Evolutionary conservation across 1,139 yeast species (phyloP).

Genomic region (Taphrina confusa): DNA sequence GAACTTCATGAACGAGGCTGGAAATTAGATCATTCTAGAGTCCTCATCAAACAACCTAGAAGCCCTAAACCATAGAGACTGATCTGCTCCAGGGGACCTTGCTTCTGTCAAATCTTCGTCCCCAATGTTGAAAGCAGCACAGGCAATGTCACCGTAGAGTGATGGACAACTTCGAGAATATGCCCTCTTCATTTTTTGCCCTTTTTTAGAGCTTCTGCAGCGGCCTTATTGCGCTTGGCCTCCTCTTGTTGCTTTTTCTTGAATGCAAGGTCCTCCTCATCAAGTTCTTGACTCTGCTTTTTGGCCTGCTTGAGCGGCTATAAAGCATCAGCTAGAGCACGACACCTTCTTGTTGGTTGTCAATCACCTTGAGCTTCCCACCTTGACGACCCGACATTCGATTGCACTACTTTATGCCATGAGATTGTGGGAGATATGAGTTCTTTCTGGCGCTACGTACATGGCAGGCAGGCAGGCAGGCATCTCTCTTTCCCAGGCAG

Average conservation of each 20-base stretch:
- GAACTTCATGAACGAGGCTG: neutral
- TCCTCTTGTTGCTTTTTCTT: conserved; percentile 37
- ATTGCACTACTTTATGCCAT: too few species aligned
- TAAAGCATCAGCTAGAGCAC: neutral
- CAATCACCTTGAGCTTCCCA: conserved; percentile 34
- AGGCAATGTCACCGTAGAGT: too few species aligned
- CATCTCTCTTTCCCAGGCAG: too few species aligned
- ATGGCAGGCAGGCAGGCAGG: too few species aligned
- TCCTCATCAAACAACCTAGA: neutral
- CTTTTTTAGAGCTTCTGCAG: conserved; percentile 33
- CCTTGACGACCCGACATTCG: conserved; percentile 37
- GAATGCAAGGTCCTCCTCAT: conserved; percentile 36
- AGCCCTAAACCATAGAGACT: neutral
- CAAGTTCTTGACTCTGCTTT: conserved; percentile 28
- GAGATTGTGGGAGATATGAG: too few species aligned
- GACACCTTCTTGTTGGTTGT: neutral
- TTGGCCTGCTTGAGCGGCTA: conserved; percentile 35
- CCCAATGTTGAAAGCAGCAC: too few species aligned
- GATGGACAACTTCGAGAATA: too few species aligned
- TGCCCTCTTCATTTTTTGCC: conserved; percentile 26
- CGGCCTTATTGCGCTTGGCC: conserved; percentile 34
- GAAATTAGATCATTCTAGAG: neutral
- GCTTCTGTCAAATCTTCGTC: too few species aligned
- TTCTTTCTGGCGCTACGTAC: too few species aligned
- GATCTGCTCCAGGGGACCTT: too few species aligned